Evolutionary conservation across 352 stramenopile genomes (phyloP).

Genomic region (Phytophthora constricta): DNA sequence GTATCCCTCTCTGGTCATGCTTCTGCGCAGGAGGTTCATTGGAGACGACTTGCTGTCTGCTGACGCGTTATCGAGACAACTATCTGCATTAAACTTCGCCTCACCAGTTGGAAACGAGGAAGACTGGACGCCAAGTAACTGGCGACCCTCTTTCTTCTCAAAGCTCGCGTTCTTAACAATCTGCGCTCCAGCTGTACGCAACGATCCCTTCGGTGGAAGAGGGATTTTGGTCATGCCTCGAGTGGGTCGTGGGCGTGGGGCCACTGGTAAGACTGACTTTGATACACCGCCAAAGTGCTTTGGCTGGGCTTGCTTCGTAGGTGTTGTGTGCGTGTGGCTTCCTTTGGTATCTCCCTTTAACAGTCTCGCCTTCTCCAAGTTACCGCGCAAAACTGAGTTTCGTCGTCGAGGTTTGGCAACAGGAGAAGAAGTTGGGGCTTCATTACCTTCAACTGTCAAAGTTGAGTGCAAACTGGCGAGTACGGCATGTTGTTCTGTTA

Average conservation of each 20-base stretch:
- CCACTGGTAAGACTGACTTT: neutral
- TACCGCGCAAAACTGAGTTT: neutral
- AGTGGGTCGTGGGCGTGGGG: slow-evolving; percentile 25
- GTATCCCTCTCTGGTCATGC: neutral
- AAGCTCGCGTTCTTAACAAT: too few species aligned
- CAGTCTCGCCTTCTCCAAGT: neutral
- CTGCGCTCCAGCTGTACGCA: slow-evolving; percentile 17
- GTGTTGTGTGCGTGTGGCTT: neutral
- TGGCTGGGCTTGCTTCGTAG: neutral
- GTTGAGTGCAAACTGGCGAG: slow-evolving; percentile 41
- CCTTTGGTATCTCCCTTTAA: neutral
- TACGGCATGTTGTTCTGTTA: slow-evolving; percentile 52
- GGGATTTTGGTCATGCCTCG: slow-evolving; percentile 46
- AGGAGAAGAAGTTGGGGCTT: neutral
- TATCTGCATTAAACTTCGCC: neutral
- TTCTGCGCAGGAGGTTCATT: neutral
- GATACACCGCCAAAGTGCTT: neutral
- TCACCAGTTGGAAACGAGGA: slow-evolving; percentile 2
- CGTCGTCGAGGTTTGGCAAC: slow-evolving; percentile 1
- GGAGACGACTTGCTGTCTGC: neutral
- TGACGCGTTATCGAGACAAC: neutral
- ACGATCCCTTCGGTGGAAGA: slow-evolving; percentile 21
- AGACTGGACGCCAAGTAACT: too few species aligned
- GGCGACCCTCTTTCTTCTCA: too few species aligned
- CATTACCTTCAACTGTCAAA: slow-evolving; percentile 5